Conservation (phyloP, 208 protist species). For the Leishmania arabica region DNA sequence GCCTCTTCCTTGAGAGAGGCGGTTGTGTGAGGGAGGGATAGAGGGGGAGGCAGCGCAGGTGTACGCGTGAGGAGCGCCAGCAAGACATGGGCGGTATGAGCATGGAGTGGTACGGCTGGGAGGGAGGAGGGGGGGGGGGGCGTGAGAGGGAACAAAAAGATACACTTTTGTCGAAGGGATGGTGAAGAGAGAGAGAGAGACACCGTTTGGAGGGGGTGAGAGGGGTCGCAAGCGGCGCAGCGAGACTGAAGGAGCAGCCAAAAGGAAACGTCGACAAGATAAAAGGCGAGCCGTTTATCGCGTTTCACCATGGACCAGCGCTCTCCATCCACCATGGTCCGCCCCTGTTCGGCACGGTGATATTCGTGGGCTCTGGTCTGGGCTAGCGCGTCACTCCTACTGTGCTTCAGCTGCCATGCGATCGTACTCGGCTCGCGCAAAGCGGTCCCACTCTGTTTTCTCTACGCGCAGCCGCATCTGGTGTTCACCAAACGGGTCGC, state of each 20-base stretch:
- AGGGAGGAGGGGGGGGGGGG: not conserved
- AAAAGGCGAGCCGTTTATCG: not conserved
- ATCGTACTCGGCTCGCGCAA: slow-evolving; percentile 93
- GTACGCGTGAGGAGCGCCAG: not conserved
- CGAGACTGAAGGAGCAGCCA: not conserved
- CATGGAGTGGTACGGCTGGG: not conserved
- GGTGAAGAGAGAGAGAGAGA: not conserved
- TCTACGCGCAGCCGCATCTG: slow-evolving; percentile 65
- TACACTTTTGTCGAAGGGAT: not conserved
- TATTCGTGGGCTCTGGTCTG: not conserved
- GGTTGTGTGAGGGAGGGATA: not conserved
- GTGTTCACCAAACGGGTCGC: slow-evolving; percentile 88
- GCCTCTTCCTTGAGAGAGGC: not conserved
- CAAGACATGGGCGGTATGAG: not conserved
- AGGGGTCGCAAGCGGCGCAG: not conserved
- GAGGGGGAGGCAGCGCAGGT: not conserved
- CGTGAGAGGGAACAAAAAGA: not conserved
- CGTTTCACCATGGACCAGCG: no score
- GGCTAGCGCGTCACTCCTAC: slow-evolving; percentile 10
- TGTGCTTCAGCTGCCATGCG: slow-evolving; percentile 86
- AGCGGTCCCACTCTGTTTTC: slow-evolving; percentile 95
- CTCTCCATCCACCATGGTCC: not conserved
- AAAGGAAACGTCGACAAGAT: not conserved
- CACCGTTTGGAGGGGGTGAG: not conserved
- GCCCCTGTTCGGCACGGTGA: not conserved